phyloP scores from a whole-genome alignment of 805 yeast genomes.

The Wickerhamomyces pijperi region DNA sequence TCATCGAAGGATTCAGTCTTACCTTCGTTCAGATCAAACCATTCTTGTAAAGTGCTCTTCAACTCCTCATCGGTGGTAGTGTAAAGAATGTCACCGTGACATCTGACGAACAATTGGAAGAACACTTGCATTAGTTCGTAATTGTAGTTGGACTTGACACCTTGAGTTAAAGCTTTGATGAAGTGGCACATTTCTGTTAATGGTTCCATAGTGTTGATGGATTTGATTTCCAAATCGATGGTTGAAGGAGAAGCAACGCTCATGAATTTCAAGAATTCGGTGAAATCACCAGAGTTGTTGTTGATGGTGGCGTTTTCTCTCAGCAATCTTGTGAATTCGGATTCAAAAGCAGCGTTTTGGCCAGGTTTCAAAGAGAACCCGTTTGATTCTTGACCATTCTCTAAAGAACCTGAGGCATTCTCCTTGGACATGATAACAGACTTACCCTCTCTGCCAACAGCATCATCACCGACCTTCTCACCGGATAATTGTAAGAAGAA shows the following conservation, averaged over 20 bases:
- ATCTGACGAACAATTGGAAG: conserved; percentile 58
- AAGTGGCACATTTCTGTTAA: conserved; percentile 55
- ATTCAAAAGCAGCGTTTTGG: conserved; percentile 44
- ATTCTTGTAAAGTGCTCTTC: conserved; percentile 32
- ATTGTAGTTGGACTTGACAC: conserved; percentile 43
- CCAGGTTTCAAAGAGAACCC: conserved; percentile 18
- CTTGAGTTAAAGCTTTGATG: conserved; percentile 53
- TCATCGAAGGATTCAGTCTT: conserved; percentile 47
- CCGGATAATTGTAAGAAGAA: conserved; percentile 71
- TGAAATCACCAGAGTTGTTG: conserved; percentile 25
- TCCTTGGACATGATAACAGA: conserved; percentile 10
- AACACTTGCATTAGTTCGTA: conserved; percentile 77
- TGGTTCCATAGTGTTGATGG: conserved; percentile 59
- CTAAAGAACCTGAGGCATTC: neutral
- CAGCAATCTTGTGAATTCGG: conserved; percentile 56
- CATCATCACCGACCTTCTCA: conserved; percentile 60
- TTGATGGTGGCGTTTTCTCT: conserved; percentile 32
- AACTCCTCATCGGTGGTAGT: conserved; percentile 29
- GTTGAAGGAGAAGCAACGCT: conserved; percentile 60
- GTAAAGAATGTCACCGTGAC: conserved; percentile 73
- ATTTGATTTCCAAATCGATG: conserved; percentile 79
- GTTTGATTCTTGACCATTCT: too few relatives aligned
- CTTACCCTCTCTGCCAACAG: conserved; percentile 29
- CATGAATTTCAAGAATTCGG: conserved; percentile 42
- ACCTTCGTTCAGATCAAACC: conserved; percentile 32